Evolutionary conservation across 2,329 filamentous ascomycete species (phyloP).

Genomic region (Cephalotrichum gorgonifer): DNA sequence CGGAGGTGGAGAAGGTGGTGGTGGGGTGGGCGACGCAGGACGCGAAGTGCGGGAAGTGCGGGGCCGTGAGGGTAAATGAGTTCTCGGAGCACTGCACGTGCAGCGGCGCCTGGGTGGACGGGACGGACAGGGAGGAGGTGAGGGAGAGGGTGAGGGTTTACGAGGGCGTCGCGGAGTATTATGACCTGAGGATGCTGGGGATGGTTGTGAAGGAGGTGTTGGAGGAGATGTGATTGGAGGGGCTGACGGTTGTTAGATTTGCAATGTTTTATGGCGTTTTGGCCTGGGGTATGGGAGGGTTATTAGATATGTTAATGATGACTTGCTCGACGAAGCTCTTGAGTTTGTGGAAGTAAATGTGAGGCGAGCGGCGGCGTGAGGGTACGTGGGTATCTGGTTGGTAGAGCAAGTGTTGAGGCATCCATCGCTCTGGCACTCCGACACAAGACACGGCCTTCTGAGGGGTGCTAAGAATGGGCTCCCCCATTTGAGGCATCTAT

Average conservation of each 20-base stretch:
- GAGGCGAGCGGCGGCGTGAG: too few relatives aligned
- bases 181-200: constrained; percentile 71
- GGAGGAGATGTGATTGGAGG: constrained; percentile 17
- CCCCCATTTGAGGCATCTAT: too few relatives aligned
- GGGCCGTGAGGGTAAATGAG: constrained; percentile 73
- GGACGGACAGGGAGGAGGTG: constrained; percentile 57
- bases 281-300: neutral
- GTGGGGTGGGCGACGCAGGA: constrained; percentile 85
- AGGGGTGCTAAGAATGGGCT: too few relatives aligned
- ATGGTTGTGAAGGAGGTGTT: constrained; percentile 59
- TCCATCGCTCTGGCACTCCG: too few relatives aligned
- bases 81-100: constrained; percentile 97
- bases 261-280: neutral
- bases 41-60: constrained; percentile 64
- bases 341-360: neutral
- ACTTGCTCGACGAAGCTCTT: neutral
- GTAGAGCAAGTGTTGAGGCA: too few relatives aligned
- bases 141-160: constrained; percentile 58
- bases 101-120: constrained; percentile 73
- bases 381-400: too few relatives aligned
- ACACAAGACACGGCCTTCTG: too few relatives aligned
- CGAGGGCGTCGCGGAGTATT: constrained; percentile 64
- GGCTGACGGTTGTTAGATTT: too few relatives aligned
- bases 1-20: constrained; percentile 61
- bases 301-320: neutral